Base-by-base conservation (phyloP, 2,329 filamentous ascomycete species). In the Aspergillus glaucus region DNA sequence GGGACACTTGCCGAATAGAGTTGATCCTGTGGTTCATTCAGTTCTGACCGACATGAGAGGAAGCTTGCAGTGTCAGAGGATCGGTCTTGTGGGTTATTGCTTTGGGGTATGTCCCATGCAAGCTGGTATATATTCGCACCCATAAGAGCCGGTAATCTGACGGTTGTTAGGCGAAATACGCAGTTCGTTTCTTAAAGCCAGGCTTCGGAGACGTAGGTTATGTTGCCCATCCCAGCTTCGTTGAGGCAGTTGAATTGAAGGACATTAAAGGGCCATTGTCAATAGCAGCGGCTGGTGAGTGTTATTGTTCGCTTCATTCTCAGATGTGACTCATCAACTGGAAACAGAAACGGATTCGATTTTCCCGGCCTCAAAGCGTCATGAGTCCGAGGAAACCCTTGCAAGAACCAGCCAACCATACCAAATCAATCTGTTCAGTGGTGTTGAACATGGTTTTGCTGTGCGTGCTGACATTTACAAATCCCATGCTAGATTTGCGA, bases 221-320 rank as follows among this genome's bases (percentile, higher is more conserved):
- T 66, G 66, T 82, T 12, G 87, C 86, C 1, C 87, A 91, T 66
- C 87, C 87, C 0, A 84, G 80, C 43, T 88, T 88, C 53, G 82
- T 91, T 10, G 74, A 79, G 1, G 72, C 78, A 49, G 78, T 79
- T 0, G 85, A 88, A 68, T 74, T 87, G 46, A 69, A 71, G 12
- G 78, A 75, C 37, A 83, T 87, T 59, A 75, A 73, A 6, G 81
- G 79, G 0, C 84, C 85, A 0, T 66, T 88, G 2, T 80, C 80
- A 42, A 85, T 88, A 62, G 74, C 82, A 15, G 82, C 70, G 32
- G 70, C 68, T 46, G 55, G 58, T 61, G 15, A 51, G 51, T 49
- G 12, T 8, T 37, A 24, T 15, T 34, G 8, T 9, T 14, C 26
- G 15, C 26, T 28, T 10, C 32, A 21, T 17, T 17, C 10, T 40